A percentile compares a stretch with the other conserved stretches of the same genome.
phyloP scores from a whole-genome alignment of 202 grass and related monocot species.

The Musa balbisiana region DNA sequence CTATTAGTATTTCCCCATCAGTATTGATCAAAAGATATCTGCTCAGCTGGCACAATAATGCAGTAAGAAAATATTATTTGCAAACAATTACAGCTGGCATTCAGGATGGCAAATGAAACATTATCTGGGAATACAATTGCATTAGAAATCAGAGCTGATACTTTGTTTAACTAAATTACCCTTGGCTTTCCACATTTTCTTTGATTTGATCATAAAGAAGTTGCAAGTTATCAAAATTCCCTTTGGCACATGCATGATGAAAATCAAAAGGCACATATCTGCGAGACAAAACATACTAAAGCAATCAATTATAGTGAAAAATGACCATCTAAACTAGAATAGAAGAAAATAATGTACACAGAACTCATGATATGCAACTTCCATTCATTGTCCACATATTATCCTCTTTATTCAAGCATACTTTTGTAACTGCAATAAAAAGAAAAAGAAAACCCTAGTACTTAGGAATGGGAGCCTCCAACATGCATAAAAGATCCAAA shows the following conservation, averaged over 20 bases:
- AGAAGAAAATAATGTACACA: background rate
- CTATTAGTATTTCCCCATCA: constrained; percentile 70
- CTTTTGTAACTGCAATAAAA: background rate
- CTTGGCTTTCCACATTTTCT: constrained; percentile 73
- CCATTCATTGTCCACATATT: background rate
- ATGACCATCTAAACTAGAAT: constrained; percentile 20
- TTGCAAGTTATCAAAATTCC: constrained; percentile 81
- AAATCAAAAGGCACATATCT: constrained; percentile 95
- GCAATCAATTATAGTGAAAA: background rate
- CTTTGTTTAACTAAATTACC: constrained; percentile 54
- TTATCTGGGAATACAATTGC: constrained; percentile 8
- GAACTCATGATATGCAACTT: background rate
- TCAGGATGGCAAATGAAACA: constrained; percentile 27
- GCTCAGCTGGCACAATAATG: constrained; percentile 80
- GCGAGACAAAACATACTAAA: constrained; percentile 14
- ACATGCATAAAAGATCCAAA: background rate
- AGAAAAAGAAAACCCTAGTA: background rate
- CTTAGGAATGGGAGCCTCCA: background rate
- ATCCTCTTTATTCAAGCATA: background rate
- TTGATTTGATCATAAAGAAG: constrained; percentile 65
- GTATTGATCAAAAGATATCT: constrained; percentile 91
- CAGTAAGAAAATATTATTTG: constrained; percentile 64
- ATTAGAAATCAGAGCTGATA: constrained; percentile 5
- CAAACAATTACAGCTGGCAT: constrained; percentile 38
- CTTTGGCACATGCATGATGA: constrained; percentile 74